phyloP scores from a whole-genome alignment of 2,329 filamentous ascomycete species.

The Aureobasidium sp. region DNA sequence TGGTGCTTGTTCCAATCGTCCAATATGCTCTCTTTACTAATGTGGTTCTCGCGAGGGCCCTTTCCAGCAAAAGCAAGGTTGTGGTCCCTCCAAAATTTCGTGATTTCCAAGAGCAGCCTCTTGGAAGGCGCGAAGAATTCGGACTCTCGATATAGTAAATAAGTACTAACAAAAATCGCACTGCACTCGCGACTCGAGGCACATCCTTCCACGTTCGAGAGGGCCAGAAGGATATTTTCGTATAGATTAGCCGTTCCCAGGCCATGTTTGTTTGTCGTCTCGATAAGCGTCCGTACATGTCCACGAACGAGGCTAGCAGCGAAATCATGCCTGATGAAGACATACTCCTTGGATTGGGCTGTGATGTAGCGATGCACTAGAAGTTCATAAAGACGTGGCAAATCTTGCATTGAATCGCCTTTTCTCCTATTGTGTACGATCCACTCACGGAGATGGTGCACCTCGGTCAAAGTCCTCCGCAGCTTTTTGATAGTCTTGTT shows the following conservation, averaged over 20 bases:
- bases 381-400: background rate
- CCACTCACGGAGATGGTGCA: background rate
- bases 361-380: background rate
- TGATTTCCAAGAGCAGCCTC: background rate
- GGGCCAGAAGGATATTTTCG: background rate
- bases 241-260: background rate
- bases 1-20: conserved; percentile 22
- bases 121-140: background rate
- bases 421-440: background rate
- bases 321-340: background rate
- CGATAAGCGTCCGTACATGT: background rate
- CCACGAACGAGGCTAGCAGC: background rate
- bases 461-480: background rate
- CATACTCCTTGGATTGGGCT: background rate
- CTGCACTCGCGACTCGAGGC: background rate
- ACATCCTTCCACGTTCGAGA: background rate
- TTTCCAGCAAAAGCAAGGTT: background rate
- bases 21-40: background rate
- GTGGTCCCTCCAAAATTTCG: background rate
- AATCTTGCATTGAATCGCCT: background rate
- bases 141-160: background rate
- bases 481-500: background rate
- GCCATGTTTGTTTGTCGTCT: background rate
- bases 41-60: background rate
- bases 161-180: background rate